Evolutionary conservation across 179 eudicot species (phyloP).

Genomic region (Patellifolia procumbens): DNA sequence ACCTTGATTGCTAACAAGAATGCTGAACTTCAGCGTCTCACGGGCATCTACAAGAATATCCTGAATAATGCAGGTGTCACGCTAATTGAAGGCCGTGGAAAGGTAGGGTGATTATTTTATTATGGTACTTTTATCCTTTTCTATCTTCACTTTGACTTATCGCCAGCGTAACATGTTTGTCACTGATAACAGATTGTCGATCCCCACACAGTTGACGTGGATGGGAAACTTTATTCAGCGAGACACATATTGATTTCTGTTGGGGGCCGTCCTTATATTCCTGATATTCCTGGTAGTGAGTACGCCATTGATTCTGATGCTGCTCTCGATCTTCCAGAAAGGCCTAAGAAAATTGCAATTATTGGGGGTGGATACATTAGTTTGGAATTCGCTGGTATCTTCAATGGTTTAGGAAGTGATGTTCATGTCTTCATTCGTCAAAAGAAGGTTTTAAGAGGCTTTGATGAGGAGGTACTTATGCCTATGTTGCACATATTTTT

Average conservation of each 20-base stretch:
- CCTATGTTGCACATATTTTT: neutral
- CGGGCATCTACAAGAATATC: slow-evolving; percentile 85
- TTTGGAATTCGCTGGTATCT: slow-evolving; percentile 94
- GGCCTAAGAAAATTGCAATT: slow-evolving; percentile 85
- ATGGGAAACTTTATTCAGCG: slow-evolving; percentile 82
- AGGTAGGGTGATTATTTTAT: slow-evolving; percentile 51
- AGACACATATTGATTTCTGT: slow-evolving; percentile 86
- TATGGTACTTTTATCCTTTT: neutral
- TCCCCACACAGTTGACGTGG: slow-evolving; percentile 92
- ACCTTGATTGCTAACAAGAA: slow-evolving; percentile 95
- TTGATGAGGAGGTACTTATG: slow-evolving; percentile 86
- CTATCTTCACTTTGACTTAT: neutral
- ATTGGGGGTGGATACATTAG: slow-evolving; percentile 98
- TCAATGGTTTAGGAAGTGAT: slow-evolving; percentile 83
- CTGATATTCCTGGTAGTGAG: slow-evolving; percentile 90
- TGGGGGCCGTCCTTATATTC: slow-evolving; percentile 91
- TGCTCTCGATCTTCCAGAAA: slow-evolving; percentile 91
- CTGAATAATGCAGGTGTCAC: slow-evolving; percentile 74
- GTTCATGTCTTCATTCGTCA: slow-evolving; percentile 95
- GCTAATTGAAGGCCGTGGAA: slow-evolving; percentile 95
- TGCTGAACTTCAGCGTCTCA: slow-evolving; percentile 91
- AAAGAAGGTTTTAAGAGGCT: slow-evolving; percentile 86
- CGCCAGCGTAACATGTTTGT: slow-evolving; percentile 11
- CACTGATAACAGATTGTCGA: slow-evolving; percentile 65
- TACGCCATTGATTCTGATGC: slow-evolving; percentile 89